These are phyloP conservation scores for Yueomyces sinensis DNA, from an alignment of 805 yeast genomes.

Conservation along the genomic window DNA sequence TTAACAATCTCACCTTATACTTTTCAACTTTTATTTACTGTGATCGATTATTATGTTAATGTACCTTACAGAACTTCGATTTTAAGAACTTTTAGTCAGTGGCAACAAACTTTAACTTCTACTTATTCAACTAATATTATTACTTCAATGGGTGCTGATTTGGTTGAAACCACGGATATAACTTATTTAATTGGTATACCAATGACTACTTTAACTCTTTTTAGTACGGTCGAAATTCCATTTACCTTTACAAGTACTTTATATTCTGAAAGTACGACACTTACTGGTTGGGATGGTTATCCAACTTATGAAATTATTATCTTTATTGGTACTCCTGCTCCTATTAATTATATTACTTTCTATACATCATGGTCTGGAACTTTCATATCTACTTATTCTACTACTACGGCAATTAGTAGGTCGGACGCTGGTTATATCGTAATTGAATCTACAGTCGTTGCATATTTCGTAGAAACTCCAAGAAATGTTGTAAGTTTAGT, in stretches of 20 bases:
- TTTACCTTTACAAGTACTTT: background rate
- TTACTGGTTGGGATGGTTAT: background rate
- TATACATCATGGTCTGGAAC: background rate
- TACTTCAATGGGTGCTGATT: conserved; percentile 1
- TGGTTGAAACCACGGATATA: background rate
- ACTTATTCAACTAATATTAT: conserved; percentile 1
- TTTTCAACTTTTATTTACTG: too few species aligned
- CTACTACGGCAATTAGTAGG: background rate
- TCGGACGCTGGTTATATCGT: background rate
- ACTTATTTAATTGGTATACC: conserved; percentile 1
- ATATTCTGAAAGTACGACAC: background rate
- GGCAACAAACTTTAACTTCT: background rate
- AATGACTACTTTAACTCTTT: background rate
- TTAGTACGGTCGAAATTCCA: background rate
- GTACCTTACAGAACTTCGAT: background rate
- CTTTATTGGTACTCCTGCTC: conserved; percentile 1
- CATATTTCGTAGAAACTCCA: background rate
- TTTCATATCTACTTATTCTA: background rate
- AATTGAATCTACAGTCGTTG: background rate
- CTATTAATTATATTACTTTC: background rate
- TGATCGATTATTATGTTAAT: conserved; percentile 1
- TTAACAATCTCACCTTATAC: too few species aligned
- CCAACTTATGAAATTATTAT: conserved; percentile 1
- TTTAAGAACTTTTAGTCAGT: background rate
- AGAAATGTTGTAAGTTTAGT: background rate